Base-by-base conservation (phyloP, 176 grass and related monocot genomes). In the Phoenix dactylifera region DNA sequence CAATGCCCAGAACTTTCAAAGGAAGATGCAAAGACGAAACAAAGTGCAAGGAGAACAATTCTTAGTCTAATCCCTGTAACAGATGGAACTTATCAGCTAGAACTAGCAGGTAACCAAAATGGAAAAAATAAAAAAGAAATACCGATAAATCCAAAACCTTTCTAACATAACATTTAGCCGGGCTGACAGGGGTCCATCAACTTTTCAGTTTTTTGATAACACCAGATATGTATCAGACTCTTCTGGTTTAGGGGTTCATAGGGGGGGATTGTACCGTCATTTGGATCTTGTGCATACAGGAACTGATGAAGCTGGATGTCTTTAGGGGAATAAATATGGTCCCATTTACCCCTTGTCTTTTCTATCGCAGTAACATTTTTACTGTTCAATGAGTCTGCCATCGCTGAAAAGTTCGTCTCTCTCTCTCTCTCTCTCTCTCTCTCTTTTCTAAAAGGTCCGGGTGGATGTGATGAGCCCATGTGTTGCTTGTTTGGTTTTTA, bases 1-100 rank as follows among this genome's bases (percentile, higher is more conserved):
- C n/a, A 3, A 49, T 54, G 64, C 64, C 24, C n/a, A 30, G 49
- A 23, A 51, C 54, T 67, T 67, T 35, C 64, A 19, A 28, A 35
- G 22, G 51, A n/a, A 29, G 66, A 70, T 22, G 16, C 26, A 32
- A 60, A 60, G 58, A 44, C 2, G 35, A 44, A 44, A 44, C 1
- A 1, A 44, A 44, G 35, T 44, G 35, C 35, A 44, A n/a, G 15
- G 30, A 30, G 29, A 26, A 14, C 18, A 32, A 26, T 60, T 30
- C 26, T 19, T 39, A 60, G 26, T 60, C 26, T 35, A 18, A 35
- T 60, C 6, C 30, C 58, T 60, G 58, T 60, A 60, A 30, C 17
- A 60, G 14, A 60, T 39, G 16, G 5, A 18, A 29, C 16, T n/a
- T n/a, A 30, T 29, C 1, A 7, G 35, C 10, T 44, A 44, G 9